A percentile compares a stretch with the other conserved stretches of the same genome.
Evolutionary conservation across 1,139 yeast species (phyloP).

Genomic region (Saccharomyces hybrid): DNA sequence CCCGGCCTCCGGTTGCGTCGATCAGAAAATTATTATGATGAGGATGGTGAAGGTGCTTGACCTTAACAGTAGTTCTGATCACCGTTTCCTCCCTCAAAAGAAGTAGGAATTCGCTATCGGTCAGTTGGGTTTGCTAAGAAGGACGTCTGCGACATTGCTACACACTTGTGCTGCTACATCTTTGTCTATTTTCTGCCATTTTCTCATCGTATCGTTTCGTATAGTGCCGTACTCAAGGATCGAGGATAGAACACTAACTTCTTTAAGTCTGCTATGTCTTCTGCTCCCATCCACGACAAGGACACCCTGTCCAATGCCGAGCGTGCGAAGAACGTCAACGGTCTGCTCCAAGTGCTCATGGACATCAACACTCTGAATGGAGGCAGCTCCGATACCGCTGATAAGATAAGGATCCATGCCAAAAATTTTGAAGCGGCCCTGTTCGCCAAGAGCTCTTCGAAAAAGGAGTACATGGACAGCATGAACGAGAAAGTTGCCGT

Average conservation of each 20-base stretch:
- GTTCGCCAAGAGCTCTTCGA: constrained; percentile 30
- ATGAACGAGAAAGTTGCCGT: constrained; percentile 32
- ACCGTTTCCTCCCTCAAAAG: neutral
- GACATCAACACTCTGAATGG: constrained; percentile 32
- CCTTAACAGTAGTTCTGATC: neutral
- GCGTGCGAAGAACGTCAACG: constrained; percentile 30
- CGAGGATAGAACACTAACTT: neutral
- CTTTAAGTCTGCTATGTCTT: constrained; percentile 3
- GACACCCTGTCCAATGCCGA: constrained; percentile 29
- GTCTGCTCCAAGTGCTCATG: constrained; percentile 29
- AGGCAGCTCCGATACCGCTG: constrained; percentile 29
- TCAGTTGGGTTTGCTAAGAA: neutral
- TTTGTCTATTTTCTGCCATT: neutral
- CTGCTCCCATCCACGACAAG: constrained; percentile 23
- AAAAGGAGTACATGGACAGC: constrained; percentile 31
- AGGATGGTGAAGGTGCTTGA: neutral
- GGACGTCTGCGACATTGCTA: neutral
- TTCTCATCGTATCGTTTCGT: neutral
- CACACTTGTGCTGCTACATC: neutral
- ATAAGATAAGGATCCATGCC: constrained; percentile 32
- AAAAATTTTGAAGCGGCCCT: constrained; percentile 32
- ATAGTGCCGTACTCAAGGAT: constrained; percentile 1
- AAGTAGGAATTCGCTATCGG: neutral
- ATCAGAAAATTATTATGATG: neutral
- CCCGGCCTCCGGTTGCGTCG: constrained; percentile 1